Conservation (phyloP, 139 green algal genomes). For the Haematococcus sp. region DNA sequence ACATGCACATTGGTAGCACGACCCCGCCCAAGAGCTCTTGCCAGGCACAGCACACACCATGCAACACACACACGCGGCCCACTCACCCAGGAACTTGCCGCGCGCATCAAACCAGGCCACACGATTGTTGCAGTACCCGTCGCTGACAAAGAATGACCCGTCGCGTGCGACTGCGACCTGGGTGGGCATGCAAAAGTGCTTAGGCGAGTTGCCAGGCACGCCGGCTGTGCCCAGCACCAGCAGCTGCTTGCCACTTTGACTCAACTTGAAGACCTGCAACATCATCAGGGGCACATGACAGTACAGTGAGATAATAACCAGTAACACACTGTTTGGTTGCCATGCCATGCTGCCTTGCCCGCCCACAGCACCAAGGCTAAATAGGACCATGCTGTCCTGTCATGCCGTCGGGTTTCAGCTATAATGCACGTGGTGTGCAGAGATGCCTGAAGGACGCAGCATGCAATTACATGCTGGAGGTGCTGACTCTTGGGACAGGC, state of each 20-base stretch:
- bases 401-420: too few species aligned
- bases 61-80: neutral
- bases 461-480: too few species aligned
- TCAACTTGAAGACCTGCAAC: constrained; percentile 66
- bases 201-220: constrained; percentile 38
- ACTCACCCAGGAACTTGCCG: constrained; percentile 37
- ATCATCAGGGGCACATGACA: neutral
- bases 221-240: constrained; percentile 49
- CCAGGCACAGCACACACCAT: too few species aligned
- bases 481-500: too few species aligned
- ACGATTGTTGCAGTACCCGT: constrained; percentile 77
- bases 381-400: too few species aligned
- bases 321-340: too few species aligned
- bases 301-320: constrained; percentile 1
- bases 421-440: too few species aligned
- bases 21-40: too few species aligned
- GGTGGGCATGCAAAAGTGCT: constrained; percentile 82
- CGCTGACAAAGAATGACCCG: constrained; percentile 72
- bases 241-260: constrained; percentile 42
- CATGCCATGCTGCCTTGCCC: too few species aligned
- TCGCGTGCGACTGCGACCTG: constrained; percentile 67
- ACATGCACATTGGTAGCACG: too few species aligned
- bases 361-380: too few species aligned
- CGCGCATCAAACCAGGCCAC: constrained; percentile 39
- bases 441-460: too few species aligned